Base-by-base conservation (phyloP, 1,284 basidiomycete species). In the Apiotrichum gracile region DNA sequence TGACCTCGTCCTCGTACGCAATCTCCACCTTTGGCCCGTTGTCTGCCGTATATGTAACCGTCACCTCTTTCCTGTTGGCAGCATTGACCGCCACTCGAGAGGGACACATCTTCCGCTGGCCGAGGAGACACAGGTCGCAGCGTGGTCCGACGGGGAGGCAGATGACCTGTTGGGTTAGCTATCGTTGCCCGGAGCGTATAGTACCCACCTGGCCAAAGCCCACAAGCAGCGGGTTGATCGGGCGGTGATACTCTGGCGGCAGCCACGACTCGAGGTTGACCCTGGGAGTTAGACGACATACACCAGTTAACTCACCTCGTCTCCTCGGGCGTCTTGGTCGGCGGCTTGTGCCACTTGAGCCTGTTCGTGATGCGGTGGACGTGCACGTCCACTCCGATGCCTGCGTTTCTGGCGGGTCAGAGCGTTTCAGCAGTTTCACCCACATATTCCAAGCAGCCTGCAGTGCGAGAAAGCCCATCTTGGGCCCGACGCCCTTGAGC, bases 361-460 rank as follows among this genome's bases (percentile, higher is more conserved):
- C 92, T 80, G 64, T 97, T 94, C 14, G 91, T 91, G 52, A 97
- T 93, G 1, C 94, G 80, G 64, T 97, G 92, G 1, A 98, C 94
- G 67, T 98, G 92, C 0, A 91, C 87, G 64, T 97, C 94, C 0
- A 97, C 93, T 0, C 94, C 94, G 35, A 98, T 96, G 0, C 93
- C 94, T n/a, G 82, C 79, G 63, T 96, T 93, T 43, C 89, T 90
- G 62, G 14, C 19, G 54, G 6, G 24, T 51, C 39, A 49, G 50
- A 35, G 10, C 9, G 17, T 13, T 16, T 14, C 27, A 19, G n/a
- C n/a, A 5, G n/a, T 40, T 13, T 17, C 5, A 68, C 84, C 53
- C 64, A 89, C 87, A 90, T 67, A 56, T 87, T 81, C 91, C 92
- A 96, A 16, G 85, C 89, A 44, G 82, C 81, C 61, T 93, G 90